These are phyloP conservation scores for Apiotrichum veenhuisii DNA, from an alignment of 1,284 basidiomycete genomes.

Conservation along the genomic window DNA sequence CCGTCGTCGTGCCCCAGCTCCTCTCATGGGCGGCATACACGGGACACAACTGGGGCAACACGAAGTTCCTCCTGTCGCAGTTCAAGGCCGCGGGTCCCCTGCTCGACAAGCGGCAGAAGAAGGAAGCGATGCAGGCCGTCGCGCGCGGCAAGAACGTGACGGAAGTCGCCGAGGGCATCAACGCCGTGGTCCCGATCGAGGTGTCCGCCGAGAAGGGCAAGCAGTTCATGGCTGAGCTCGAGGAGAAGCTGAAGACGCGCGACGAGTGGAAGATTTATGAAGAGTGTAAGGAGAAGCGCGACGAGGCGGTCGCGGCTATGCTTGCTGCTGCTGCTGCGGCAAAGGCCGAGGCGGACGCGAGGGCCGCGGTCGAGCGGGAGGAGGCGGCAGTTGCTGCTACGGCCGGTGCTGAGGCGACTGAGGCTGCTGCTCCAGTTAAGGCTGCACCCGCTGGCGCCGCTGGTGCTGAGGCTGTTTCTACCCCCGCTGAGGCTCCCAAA, in stretches of 20 bases:
- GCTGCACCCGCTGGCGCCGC: too few relatives aligned
- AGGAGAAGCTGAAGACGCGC: slow-evolving; percentile 1
- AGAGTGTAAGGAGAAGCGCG: not conserved
- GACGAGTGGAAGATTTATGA: slow-evolving; percentile 15
- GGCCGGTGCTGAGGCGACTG: not conserved
- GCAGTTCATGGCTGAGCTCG: slow-evolving; percentile 17
- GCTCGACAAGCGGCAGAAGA: slow-evolving; percentile 60
- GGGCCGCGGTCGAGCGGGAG: not conserved
- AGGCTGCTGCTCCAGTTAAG: too few relatives aligned
- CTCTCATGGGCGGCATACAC: slow-evolving; percentile 67
- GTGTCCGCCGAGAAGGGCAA: slow-evolving; percentile 4
- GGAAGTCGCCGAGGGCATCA: slow-evolving; percentile 52
- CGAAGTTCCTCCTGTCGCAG: slow-evolving; percentile 86
- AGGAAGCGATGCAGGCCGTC: slow-evolving; percentile 57
- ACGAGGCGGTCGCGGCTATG: not conserved
- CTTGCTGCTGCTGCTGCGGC: not conserved
- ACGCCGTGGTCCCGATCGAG: slow-evolving; percentile 47
- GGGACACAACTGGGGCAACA: slow-evolving; percentile 74
- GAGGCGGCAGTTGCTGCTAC: not conserved
- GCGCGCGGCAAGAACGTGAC: slow-evolving; percentile 65
- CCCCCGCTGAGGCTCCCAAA: too few relatives aligned
- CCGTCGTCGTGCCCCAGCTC: slow-evolving; percentile 67
- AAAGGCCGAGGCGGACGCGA: not conserved
- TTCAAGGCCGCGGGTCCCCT: slow-evolving; percentile 59
- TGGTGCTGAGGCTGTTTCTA: not conserved